These are phyloP conservation scores for Backusella westeae DNA, from an alignment of 192 early-diverging fungal genomes.

Conservation along the genomic window DNA sequence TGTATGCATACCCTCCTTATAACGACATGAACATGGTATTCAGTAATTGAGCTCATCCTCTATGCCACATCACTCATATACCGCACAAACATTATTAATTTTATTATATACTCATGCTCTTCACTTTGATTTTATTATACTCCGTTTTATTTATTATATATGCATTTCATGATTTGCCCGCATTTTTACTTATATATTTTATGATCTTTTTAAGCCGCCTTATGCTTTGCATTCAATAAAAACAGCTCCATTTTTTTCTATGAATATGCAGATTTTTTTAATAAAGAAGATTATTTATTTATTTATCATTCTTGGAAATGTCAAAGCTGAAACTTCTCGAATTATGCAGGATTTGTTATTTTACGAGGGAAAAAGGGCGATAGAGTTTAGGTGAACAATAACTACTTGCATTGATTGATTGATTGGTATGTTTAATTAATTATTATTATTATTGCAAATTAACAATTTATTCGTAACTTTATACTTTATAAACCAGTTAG, in stretches of 20 bases:
- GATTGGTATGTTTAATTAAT: slow-evolving; percentile 3
- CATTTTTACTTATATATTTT: not conserved
- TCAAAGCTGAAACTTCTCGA: slow-evolving; percentile 8
- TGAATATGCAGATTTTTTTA: slow-evolving; percentile 9
- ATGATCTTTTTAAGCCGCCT: slow-evolving; percentile 6
- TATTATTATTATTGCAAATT: not conserved
- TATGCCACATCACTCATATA: slow-evolving; percentile 3
- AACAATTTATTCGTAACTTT: slow-evolving; percentile 4
- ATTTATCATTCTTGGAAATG: slow-evolving; percentile 8
- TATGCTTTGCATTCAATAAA: slow-evolving; percentile 10
- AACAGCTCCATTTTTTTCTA: slow-evolving; percentile 1
- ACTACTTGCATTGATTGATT: not conserved
- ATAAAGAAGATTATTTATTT: slow-evolving; percentile 9
- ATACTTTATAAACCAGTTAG: not conserved
- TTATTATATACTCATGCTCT: not conserved
- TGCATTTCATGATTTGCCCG: slow-evolving; percentile 9
- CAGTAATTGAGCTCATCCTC: not conserved
- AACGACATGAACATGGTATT: not conserved
- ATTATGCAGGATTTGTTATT: not conserved
- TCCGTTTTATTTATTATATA: slow-evolving; percentile 1
- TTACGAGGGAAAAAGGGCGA: not conserved
- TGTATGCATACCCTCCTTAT: slow-evolving; percentile 2
- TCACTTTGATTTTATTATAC: slow-evolving; percentile 5
- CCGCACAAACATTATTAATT: slow-evolving; percentile 4
- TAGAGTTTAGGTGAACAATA: not conserved